Conservation (phyloP, 176 grass and related monocot genomes). For the Eremochloa ophiuroides region DNA sequence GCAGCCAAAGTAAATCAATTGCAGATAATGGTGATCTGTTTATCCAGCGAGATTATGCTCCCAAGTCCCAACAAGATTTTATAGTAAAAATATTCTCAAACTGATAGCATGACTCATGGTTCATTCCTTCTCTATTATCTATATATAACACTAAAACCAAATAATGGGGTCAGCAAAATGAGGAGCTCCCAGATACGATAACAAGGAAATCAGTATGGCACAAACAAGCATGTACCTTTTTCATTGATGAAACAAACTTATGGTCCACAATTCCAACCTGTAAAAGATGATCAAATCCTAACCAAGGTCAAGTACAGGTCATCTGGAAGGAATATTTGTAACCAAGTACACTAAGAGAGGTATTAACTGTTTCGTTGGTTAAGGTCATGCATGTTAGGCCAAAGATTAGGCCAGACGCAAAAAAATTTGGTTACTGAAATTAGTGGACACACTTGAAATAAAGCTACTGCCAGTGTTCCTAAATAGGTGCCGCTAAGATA, state of each 20-base stretch:
- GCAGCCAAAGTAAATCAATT: not conserved
- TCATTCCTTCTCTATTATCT: not conserved
- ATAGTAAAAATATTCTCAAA: not conserved
- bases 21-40: not conserved
- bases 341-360: not conserved
- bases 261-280: conserved; percentile 70
- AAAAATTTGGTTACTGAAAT: not conserved
- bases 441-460: not conserved
- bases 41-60: not conserved
- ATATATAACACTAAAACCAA: not conserved
- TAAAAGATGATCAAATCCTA: conserved; percentile 36
- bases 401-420: not conserved
- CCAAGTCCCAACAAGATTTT: not conserved
- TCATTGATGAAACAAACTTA: conserved; percentile 83
- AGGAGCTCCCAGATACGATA: not conserved
- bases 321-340: not conserved
- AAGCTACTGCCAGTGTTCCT: not conserved
- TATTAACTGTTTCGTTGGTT: conserved; percentile 64
- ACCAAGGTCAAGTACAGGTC: not conserved
- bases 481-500: not conserved
- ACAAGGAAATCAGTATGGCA: not conserved
- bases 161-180: not conserved
- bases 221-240: conserved; percentile 54
- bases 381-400: conserved; percentile 64
- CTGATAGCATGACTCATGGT: not conserved